These are phyloP conservation scores for Russula dissimulans DNA, from an alignment of 768 basidiomycete genomes.

Conservation along the genomic window DNA sequence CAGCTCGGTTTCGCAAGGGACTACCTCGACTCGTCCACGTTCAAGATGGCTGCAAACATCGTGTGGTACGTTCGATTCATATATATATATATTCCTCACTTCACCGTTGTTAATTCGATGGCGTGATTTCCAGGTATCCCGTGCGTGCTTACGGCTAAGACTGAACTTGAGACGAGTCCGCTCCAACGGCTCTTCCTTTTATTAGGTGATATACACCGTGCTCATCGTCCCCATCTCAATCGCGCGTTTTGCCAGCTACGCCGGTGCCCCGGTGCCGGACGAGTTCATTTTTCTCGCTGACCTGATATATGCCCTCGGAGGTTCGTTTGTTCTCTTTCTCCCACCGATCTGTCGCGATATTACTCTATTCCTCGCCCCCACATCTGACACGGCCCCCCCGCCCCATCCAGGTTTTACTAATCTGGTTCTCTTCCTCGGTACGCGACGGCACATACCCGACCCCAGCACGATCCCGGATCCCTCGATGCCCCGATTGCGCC, in stretches of 20 bases:
- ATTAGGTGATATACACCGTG: slow-evolving; percentile 26
- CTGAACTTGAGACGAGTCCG: background rate
- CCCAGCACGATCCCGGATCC: slow-evolving; percentile 21
- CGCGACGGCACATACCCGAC: slow-evolving; percentile 27
- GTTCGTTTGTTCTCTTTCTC: slow-evolving; percentile 7
- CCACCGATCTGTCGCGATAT: background rate
- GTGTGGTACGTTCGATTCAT: slow-evolving; percentile 25
- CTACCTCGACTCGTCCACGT: slow-evolving; percentile 27
- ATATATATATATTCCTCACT: background rate
- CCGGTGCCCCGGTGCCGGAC: slow-evolving; percentile 24
- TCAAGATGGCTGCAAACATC: slow-evolving; percentile 26
- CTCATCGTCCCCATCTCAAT: slow-evolving; percentile 30
- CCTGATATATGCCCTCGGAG: slow-evolving; percentile 28
- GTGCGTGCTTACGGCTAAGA: slow-evolving; percentile 11
- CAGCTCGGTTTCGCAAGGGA: slow-evolving; percentile 27
- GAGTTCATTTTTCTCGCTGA: slow-evolving; percentile 27
- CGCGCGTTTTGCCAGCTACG: slow-evolving; percentile 26
- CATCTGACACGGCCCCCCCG: background rate
- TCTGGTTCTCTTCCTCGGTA: slow-evolving; percentile 25
- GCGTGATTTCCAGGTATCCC: slow-evolving; percentile 17
- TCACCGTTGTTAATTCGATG: background rate
- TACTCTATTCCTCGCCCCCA: background rate
- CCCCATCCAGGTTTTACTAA: slow-evolving; percentile 26
- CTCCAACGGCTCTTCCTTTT: background rate
- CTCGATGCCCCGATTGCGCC: slow-evolving; percentile 22